Conservation (phyloP, 2,329 filamentous ascomycete genomes). For the Lachnellula suecica region DNA sequence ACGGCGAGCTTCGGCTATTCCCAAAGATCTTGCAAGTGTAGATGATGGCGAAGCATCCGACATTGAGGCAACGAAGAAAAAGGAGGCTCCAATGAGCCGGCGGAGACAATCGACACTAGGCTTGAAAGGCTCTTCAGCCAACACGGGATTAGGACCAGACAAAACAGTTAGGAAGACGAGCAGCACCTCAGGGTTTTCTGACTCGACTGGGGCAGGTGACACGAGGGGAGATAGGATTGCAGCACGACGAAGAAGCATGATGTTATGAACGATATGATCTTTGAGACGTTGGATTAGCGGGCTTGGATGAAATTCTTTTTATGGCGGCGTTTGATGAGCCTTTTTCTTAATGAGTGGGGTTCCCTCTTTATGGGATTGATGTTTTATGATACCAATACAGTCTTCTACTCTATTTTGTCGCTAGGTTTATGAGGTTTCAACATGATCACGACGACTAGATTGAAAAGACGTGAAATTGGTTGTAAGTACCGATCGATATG, state of each 20-base stretch:
- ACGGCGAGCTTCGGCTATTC: slow-evolving; percentile 23
- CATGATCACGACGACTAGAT: background rate
- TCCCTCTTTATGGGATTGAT: slow-evolving; percentile 18
- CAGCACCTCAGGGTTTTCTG: slow-evolving; percentile 16
- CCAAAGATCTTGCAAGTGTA: slow-evolving; percentile 8
- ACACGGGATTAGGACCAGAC: slow-evolving; percentile 12
- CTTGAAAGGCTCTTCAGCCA: slow-evolving; percentile 16
- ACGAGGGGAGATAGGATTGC: slow-evolving; percentile 30
- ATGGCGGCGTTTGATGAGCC: slow-evolving; percentile 3
- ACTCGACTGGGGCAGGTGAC: slow-evolving; percentile 8
- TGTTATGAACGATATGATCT: slow-evolving; percentile 31
- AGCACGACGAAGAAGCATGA: slow-evolving; percentile 34
- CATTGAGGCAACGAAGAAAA: slow-evolving; percentile 20
- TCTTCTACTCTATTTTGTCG: slow-evolving; percentile 10
- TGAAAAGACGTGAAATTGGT: too few species aligned
- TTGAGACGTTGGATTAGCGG: slow-evolving; percentile 7
- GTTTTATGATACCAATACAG: slow-evolving; percentile 31
- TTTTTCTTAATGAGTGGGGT: slow-evolving; percentile 9
- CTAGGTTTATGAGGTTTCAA: background rate
- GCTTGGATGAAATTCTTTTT: slow-evolving; percentile 25
- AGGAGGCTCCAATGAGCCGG: slow-evolving; percentile 10
- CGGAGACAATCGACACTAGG: slow-evolving; percentile 31
- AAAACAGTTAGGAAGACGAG: slow-evolving; percentile 20
- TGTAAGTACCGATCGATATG: too few species aligned
- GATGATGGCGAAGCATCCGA: slow-evolving; percentile 27